A percentile compares a stretch with the other conserved stretches of the same genome.
These are phyloP conservation scores for Pyrenula aspistea DNA, from an alignment of 495 filamentous ascomycete genomes.

Conservation along the genomic window DNA sequence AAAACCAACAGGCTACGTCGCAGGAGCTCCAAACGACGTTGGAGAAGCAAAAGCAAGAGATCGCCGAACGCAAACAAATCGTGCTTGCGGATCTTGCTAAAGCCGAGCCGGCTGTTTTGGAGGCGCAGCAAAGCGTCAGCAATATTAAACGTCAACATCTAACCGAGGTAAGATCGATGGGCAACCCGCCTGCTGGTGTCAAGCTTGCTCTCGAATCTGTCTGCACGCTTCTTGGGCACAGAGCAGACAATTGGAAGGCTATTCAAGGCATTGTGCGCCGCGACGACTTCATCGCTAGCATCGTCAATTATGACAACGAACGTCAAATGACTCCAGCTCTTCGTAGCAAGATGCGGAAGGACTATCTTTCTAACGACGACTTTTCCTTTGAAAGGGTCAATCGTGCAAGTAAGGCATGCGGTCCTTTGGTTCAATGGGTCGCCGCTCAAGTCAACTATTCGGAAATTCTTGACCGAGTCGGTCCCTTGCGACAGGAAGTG, in stretches of 20 bases:
- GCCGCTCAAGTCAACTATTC: constrained; percentile 95
- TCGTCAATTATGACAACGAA: constrained; percentile 95
- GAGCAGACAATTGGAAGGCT: constrained; percentile 76
- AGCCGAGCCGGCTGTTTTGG: constrained; percentile 85
- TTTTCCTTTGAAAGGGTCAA: constrained; percentile 95
- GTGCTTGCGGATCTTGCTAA: constrained; percentile 79
- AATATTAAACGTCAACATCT: constrained; percentile 96
- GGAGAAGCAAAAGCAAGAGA: constrained; percentile 81
- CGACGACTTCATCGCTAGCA: constrained; percentile 96
- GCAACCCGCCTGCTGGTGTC: constrained; percentile 77
- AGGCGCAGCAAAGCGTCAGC: constrained; percentile 89
- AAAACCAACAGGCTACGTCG: constrained; percentile 77
- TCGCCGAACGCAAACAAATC: constrained; percentile 69
- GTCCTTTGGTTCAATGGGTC: constrained; percentile 94
- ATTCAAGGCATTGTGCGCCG: constrained; percentile 77
- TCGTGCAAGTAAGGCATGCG: constrained; percentile 90
- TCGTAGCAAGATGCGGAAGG: constrained; percentile 79
- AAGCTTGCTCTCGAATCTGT: constrained; percentile 89
- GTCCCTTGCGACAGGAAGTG: constrained; percentile 86
- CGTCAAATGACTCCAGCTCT: constrained; percentile 78
- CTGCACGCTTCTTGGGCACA: constrained; percentile 86
- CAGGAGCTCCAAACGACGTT: constrained; percentile 78
- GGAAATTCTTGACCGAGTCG: constrained; percentile 89
- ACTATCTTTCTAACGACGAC: constrained; percentile 81
- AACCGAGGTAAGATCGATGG: constrained; percentile 95